Conservation (phyloP, 768 basidiomycete species). For the Hydnomerulius pinastri region DNA sequence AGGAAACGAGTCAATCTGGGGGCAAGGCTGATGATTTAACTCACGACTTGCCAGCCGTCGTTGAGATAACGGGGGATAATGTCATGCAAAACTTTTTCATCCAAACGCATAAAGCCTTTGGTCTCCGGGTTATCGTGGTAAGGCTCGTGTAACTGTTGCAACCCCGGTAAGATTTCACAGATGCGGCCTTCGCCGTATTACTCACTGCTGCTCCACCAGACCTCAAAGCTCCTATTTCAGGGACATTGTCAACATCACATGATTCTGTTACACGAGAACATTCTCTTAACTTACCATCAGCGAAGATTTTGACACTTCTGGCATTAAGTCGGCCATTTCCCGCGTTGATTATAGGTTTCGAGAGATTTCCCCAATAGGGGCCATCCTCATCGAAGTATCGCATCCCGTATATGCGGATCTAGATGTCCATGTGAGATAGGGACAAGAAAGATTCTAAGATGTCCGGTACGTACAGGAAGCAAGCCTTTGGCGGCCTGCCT, state of each 20-base stretch:
- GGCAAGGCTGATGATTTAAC: constrained; percentile 26
- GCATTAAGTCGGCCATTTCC: constrained; percentile 66
- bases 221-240: constrained; percentile 70
- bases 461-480: constrained; percentile 53
- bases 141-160: constrained; percentile 67
- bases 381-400: constrained; percentile 65
- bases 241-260: not conserved
- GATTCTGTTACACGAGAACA: not conserved
- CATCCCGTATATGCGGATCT: constrained; percentile 83
- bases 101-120: constrained; percentile 75
- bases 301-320: constrained; percentile 80
- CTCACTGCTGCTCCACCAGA: constrained; percentile 87
- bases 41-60: constrained; percentile 90
- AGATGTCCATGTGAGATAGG: constrained; percentile 8
- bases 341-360: constrained; percentile 53
- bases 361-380: constrained; percentile 73
- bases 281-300: constrained; percentile 46
- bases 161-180: not conserved
- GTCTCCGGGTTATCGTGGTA: constrained; percentile 79
- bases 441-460: constrained; percentile 8
- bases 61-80: constrained; percentile 69
- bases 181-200: not conserved
- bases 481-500: constrained; percentile 63
- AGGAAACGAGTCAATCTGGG: not conserved
- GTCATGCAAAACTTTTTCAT: constrained; percentile 58